phyloP scores from a whole-genome alignment of 164 flowering plant genomes.

The Aristolochia fimbriata region DNA sequence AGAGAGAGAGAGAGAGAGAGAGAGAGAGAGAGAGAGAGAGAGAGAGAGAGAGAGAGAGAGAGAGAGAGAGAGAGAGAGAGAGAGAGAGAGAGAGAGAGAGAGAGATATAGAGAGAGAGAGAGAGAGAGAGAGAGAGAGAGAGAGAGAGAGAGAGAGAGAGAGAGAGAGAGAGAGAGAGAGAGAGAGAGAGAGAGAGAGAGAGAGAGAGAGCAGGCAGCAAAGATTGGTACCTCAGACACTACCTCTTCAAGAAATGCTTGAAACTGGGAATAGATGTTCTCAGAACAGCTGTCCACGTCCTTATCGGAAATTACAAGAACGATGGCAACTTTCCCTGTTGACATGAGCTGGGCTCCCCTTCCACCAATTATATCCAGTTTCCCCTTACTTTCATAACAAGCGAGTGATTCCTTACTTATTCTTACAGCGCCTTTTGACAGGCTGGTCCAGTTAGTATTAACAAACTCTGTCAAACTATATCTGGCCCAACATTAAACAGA shows the following conservation, averaged over 20 bases:
- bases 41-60: no score
- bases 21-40: no score
- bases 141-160: no score
- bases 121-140: no score
- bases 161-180: no score
- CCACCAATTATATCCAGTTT: constrained; percentile 18
- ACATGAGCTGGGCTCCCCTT: constrained; percentile 33
- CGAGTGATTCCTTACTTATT: constrained; percentile 22
- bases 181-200: no score
- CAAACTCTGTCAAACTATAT: constrained; percentile 27
- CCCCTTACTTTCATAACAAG: constrained; percentile 14
- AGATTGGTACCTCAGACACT: constrained; percentile 29
- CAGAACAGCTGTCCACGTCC: constrained; percentile 3
- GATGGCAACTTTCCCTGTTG: constrained; percentile 59
- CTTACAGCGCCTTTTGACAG: constrained; percentile 19
- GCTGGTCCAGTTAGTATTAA: constrained; percentile 20
- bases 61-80: no score
- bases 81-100: no score
- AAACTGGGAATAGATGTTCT: constrained; percentile 14
- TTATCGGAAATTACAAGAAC: constrained; percentile 32
- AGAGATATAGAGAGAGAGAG: no score
- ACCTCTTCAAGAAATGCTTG: constrained; percentile 30
- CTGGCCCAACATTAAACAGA: constrained; percentile 20
- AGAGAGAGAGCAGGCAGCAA: background rate
- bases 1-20: no score